Base-by-base conservation (phyloP, 176 grass and related monocot species). In the Aegilops sharonensis region DNA sequence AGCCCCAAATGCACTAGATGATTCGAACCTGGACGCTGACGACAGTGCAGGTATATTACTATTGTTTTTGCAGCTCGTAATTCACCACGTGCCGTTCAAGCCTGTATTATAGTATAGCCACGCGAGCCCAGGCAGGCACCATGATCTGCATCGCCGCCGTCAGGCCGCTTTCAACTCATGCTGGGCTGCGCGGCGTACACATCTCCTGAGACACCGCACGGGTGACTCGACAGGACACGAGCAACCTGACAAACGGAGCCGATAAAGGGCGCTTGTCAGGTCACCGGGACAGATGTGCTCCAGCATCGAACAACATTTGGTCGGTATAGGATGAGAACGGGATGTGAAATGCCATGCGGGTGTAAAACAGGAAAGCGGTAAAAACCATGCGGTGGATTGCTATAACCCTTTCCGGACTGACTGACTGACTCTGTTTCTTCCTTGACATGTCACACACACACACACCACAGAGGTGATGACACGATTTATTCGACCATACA, bases 401-500 rank as follows among this genome's bases (percentile, higher is more conserved):
- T 60, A 68, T 31, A 74, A 79, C 65, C 14, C 1, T 83, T 70
- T 83, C 5, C n/a, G 39, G 35, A 59, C 18, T 57, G 17, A 57
- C 14, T 52, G 47, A 50, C 15, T 7, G 50, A 7, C 47, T 59
- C 11, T 83, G 80, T 56, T 82, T 12, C 56, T 85, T 77, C 15
- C 68, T 24, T 43, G 54, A 56, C 82, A 75, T 64, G 70, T 17
- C 82, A 14, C 54, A 3, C 72, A 31, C 54, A 18, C 72, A 52
- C 43, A 47, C 11, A 47, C 25, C 45, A n/a, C 66, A 24, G 7
- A 36, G 23, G 9, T 4, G 12, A 3, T 4, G 8, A 34, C 57
- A 48, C 8, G 0, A 70, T 80, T 80, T 91, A 87, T 91, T 87
- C 27, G 25, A 75, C 14, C 8, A 57, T 13, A 76, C 25, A 18